These are phyloP conservation scores for Penicillium pancosmium DNA, from an alignment of 495 filamentous ascomycete genomes.

Conservation along the genomic window DNA sequence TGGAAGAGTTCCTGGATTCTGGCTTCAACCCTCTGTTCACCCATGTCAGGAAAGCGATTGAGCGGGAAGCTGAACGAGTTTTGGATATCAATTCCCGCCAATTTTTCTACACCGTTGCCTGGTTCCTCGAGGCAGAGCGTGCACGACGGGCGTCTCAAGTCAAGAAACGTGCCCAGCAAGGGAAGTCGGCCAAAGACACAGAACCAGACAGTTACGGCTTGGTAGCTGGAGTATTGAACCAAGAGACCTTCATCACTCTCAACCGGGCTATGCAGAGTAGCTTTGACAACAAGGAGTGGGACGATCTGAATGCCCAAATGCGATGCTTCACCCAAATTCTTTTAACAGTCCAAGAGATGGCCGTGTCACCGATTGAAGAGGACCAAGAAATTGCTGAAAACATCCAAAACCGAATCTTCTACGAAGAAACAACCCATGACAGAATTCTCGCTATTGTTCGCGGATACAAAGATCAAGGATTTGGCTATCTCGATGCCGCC, in stretches of 20 bases:
- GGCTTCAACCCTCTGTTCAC: slow-evolving; percentile 93
- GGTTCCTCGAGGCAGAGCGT: slow-evolving; percentile 92
- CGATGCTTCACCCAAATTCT: slow-evolving; percentile 78
- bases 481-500: slow-evolving; percentile 88
- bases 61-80: slow-evolving; percentile 86
- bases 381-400: slow-evolving; percentile 97
- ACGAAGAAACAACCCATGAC: slow-evolving; percentile 94
- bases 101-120: slow-evolving; percentile 90
- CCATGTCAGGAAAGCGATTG: slow-evolving; percentile 84
- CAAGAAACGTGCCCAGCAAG: slow-evolving; percentile 37
- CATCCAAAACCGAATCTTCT: slow-evolving; percentile 86
- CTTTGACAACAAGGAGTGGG: slow-evolving; percentile 83
- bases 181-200: slow-evolving; percentile 42
- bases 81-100: slow-evolving; percentile 72
- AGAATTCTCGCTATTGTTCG: slow-evolving; percentile 75
- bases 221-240: slow-evolving; percentile 85
- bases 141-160: slow-evolving; percentile 64
- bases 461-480: slow-evolving; percentile 89
- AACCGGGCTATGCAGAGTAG: slow-evolving; percentile 79
- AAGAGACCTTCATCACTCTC: slow-evolving; percentile 87
- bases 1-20: slow-evolving; percentile 93
- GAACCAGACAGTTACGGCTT: slow-evolving; percentile 82
- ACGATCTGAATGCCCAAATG: slow-evolving; percentile 83
- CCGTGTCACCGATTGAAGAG: slow-evolving; percentile 79
- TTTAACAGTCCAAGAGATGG: slow-evolving; percentile 95